Conservation (phyloP, 805 yeast genomes). For the Yamadazyma tumulicola region DNA sequence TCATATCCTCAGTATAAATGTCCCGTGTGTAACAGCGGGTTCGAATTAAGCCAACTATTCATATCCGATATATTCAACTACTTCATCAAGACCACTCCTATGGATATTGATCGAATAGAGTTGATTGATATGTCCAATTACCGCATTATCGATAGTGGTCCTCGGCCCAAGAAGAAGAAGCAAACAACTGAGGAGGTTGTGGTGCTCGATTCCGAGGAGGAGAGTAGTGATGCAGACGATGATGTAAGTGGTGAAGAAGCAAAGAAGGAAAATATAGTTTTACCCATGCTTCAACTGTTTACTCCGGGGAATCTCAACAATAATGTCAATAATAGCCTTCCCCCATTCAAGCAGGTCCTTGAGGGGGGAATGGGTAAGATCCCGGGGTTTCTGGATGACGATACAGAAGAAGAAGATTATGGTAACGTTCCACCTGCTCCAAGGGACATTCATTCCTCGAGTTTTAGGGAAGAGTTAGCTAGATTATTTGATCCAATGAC, state of each 20-base stretch:
- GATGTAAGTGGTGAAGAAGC: neutral
- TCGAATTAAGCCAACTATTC: conserved; percentile 29
- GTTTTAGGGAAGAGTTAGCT: too few species aligned
- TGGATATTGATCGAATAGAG: conserved; percentile 31
- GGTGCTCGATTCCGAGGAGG: conserved; percentile 13
- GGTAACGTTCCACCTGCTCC: neutral
- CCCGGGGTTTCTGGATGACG: conserved; percentile 5
- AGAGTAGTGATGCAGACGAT: neutral
- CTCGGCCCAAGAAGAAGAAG: conserved; percentile 3
- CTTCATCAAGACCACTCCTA: conserved; percentile 39
- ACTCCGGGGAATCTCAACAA: neutral
- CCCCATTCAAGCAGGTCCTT: neutral
- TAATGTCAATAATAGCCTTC: neutral
- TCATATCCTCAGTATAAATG: conserved; percentile 31
- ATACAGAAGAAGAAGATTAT: conserved; percentile 11
- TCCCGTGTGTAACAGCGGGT: conserved; percentile 37
- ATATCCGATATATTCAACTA: conserved; percentile 40
- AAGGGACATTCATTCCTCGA: too few species aligned
- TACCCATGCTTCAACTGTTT: neutral
- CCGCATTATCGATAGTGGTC: conserved; percentile 27
- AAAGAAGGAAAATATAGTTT: too few species aligned
- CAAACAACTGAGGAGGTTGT: conserved; percentile 21
- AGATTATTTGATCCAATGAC: too few species aligned
- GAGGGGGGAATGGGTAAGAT: neutral
- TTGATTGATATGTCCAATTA: conserved; percentile 32